These are phyloP conservation scores for Lophium mytilinum DNA, from an alignment of 495 filamentous ascomycete species.

Conservation along the genomic window DNA sequence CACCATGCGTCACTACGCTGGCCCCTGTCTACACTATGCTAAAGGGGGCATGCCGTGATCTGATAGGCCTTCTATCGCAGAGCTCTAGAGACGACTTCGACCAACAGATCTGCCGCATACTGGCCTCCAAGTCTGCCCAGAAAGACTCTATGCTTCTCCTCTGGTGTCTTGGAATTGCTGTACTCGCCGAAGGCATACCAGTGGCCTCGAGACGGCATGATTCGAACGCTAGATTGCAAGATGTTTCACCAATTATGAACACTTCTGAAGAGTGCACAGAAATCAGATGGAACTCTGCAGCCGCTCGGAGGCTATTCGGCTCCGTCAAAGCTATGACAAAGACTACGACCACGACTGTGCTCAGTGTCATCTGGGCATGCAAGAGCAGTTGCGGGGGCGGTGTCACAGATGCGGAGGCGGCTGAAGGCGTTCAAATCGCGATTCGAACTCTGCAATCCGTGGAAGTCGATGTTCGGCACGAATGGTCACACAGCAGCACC, in stretches of 20 bases:
- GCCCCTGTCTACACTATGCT: constrained; percentile 24
- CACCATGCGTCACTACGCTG: constrained; percentile 16
- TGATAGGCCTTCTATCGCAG: constrained; percentile 16
- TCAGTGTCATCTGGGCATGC: constrained; percentile 46
- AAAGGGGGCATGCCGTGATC: constrained; percentile 24
- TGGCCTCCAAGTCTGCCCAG: constrained; percentile 6
- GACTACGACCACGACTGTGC: constrained; percentile 47
- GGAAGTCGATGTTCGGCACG: constrained; percentile 33
- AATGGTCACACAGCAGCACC: constrained; percentile 33
- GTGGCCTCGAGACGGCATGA: too few species aligned
- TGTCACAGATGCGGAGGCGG: constrained; percentile 35
- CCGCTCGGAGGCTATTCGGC: constrained; percentile 38
- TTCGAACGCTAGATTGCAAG: too few species aligned
- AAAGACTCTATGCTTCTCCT: constrained; percentile 14
- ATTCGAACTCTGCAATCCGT: constrained; percentile 42
- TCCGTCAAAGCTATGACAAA: constrained; percentile 41
- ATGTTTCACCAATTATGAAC: neutral
- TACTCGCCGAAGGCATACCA: constrained; percentile 8
- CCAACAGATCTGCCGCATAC: constrained; percentile 20
- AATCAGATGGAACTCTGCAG: constrained; percentile 9
- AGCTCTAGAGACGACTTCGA: constrained; percentile 18
- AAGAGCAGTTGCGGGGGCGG: constrained; percentile 34
- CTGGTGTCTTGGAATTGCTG: constrained; percentile 16
- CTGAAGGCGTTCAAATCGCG: constrained; percentile 44
- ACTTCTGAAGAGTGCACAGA: neutral